Evolutionary conservation across 2,329 filamentous ascomycete species (phyloP).

Genomic region (Claviceps purpurea): DNA sequence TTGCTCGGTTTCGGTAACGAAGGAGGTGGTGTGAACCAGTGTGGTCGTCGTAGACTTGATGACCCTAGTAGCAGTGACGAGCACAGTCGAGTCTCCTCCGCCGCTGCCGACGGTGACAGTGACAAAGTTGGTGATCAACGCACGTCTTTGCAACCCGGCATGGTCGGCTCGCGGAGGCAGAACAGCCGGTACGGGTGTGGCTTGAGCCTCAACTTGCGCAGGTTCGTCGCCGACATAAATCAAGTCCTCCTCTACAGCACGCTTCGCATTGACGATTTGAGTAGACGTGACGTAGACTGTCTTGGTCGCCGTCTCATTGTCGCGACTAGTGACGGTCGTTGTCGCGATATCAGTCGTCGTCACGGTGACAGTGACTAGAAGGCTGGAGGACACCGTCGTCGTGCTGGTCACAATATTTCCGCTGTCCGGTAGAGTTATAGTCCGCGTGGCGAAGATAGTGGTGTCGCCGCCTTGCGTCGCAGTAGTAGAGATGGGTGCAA

Average conservation of each 20-base stretch:
- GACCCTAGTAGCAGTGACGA: constrained; percentile 17
- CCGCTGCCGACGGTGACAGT: constrained; percentile 18
- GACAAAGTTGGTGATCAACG: constrained; percentile 16
- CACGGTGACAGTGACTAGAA: constrained; percentile 19
- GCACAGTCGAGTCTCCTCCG: constrained; percentile 12
- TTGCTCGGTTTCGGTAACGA: constrained; percentile 20
- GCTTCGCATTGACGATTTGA: constrained; percentile 19
- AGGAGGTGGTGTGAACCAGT: constrained; percentile 16
- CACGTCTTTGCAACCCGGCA: constrained; percentile 17
- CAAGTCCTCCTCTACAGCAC: constrained; percentile 10
- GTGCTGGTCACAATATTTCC: constrained; percentile 16
- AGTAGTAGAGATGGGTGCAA: neutral
- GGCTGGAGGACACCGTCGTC: constrained; percentile 16
- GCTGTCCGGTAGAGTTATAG: constrained; percentile 15
- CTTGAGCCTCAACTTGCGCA: constrained; percentile 9
- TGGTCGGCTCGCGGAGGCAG: constrained; percentile 9
- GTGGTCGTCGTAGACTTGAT: constrained; percentile 20
- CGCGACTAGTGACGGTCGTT: constrained; percentile 22
- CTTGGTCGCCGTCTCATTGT: constrained; percentile 22
- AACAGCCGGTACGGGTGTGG: constrained; percentile 8
- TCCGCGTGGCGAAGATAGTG: constrained; percentile 18
- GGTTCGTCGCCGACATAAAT: neutral
- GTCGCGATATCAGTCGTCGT: constrained; percentile 23
- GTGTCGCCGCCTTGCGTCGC: constrained; percentile 10
- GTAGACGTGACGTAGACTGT: constrained; percentile 23